Evolutionary conservation across 768 basidiomycete genomes (phyloP), one percentile per base, ranked within the genome.

Genomic region (Cyclocybe cylindracea): DNA sequence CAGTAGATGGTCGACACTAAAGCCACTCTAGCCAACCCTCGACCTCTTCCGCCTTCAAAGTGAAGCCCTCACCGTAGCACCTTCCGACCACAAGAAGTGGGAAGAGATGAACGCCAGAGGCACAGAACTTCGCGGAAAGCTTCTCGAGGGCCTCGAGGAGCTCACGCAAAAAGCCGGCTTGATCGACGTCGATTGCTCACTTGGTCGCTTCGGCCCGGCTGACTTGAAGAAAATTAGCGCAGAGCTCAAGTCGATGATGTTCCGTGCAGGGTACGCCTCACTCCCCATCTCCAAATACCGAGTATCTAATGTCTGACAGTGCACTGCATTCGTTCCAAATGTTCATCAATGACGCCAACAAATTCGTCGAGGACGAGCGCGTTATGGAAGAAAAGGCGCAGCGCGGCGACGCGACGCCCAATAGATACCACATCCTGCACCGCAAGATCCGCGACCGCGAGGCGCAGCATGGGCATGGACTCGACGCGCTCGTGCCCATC

Each of bases 401-500:
- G 24, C 24, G 24, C 24, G 24, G 24, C 53, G 39, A 11, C 39
- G 14, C 29, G 37, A 13, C 34, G 48, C 37, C 41, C 24, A 64
- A 64, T 19, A 70, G 71, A 18, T 73, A 65, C 46, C 63, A 69
- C 1, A 59, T 55, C 11, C 59, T 74, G 4, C 63, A 65, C 3
- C 56, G 56, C 3, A 56, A 62, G 1, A 61, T 74, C 33, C 57
- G 55, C 13, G 66, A 68, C 40, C 70, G 67, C 18, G 76, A 78
- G 55, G 47, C 61, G 0, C 59, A 65, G 32, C 72, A 77, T 45
- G 77, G 77, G 0, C 76, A 79, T 51, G 69, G 70, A 45, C 64
- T 79, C 13, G 71, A 75, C 48, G 58, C 67, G 0, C 66, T 76
- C n/a, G 62, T 77, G 8, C 78, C 76, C 11, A 72, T 78, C 36